Evolutionary conservation across 106 monocot species (phyloP).

Genomic region (Dendrobium nobile): DNA sequence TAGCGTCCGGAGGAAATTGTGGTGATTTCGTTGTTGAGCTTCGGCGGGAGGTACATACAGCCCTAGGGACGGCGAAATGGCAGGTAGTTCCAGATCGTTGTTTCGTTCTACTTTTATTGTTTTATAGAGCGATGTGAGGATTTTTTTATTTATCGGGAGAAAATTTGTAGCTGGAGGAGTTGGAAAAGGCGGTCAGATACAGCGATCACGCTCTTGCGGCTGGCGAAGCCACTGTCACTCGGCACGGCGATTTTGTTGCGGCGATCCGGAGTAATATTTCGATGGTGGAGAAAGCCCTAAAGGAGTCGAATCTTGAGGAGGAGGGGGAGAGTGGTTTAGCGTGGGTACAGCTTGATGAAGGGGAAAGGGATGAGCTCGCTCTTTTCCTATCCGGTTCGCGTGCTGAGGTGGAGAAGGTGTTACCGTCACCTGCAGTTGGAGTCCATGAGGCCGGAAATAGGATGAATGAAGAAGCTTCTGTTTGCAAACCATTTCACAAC

Average conservation of each 20-base stretch:
- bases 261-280: constrained; percentile 39
- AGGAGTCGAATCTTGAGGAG: constrained; percentile 18
- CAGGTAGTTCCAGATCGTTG: constrained; percentile 33
- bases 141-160: not conserved
- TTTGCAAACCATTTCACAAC: not conserved
- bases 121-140: not conserved
- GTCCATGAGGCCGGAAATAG: not conserved
- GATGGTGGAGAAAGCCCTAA: constrained; percentile 37
- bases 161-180: constrained; percentile 50
- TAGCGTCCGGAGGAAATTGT: not conserved
- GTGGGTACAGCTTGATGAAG: constrained; percentile 36
- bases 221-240: constrained; percentile 38
- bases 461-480: constrained; percentile 3
- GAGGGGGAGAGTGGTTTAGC: constrained; percentile 12
- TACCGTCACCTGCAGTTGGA: not conserved
- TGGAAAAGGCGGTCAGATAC: constrained; percentile 32
- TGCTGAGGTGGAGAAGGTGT: not conserved
- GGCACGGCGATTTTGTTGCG: constrained; percentile 47
- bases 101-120: not conserved
- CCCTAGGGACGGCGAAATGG: constrained; percentile 73
- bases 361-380: constrained; percentile 45
- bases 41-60: constrained; percentile 46
- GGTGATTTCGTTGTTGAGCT: constrained; percentile 15
- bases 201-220: constrained; percentile 26
- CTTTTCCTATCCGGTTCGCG: constrained; percentile 24